Conservation (phyloP, 1,284 basidiomycete genomes). For the Tilletia horrida region DNA sequence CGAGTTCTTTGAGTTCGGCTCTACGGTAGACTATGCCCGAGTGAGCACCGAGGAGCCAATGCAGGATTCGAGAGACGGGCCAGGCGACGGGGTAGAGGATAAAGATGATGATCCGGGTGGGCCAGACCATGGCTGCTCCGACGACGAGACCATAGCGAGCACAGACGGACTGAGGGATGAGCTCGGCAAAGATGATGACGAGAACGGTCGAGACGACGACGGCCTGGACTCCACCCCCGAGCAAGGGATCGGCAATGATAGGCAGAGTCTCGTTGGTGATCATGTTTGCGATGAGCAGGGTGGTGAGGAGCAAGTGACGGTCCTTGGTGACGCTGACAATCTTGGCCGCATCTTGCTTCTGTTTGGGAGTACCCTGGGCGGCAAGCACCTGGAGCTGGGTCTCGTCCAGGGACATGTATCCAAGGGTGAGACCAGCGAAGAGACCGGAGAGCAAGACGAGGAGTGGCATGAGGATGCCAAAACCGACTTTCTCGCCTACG, state of each 20-base stretch:
- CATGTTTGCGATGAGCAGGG: conserved; percentile 54
- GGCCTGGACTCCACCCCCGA: conserved; percentile 77
- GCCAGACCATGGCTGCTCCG: conserved; percentile 52
- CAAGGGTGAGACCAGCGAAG: conserved; percentile 74
- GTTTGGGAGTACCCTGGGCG: conserved; percentile 75
- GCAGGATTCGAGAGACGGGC: conserved; percentile 54
- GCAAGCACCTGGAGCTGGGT: conserved; percentile 83
- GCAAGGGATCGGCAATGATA: conserved; percentile 79
- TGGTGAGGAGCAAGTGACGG: conserved; percentile 51
- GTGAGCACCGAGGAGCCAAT: conserved; percentile 53
- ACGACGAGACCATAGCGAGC: conserved; percentile 54
- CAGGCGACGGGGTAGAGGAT: conserved; percentile 54
- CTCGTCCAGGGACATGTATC: conserved; percentile 89
- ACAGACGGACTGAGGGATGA: conserved; percentile 70
- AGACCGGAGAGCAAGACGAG: conserved; percentile 63
- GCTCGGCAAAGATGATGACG: conserved; percentile 71
- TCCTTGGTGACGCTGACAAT: conserved; percentile 78
- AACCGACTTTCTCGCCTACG: conserved; percentile 34
- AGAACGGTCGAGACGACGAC: conserved; percentile 51
- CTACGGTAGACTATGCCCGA: conserved; percentile 52
- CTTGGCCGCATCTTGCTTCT: conserved; percentile 74
- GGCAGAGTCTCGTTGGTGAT: conserved; percentile 66
- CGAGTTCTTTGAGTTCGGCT: conserved; percentile 69
- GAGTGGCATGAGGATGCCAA: conserved; percentile 60
- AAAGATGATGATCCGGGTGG: conserved; percentile 50